Conservation (phyloP, 148 eudicot species). For the Chenopodium berlandieri region DNA sequence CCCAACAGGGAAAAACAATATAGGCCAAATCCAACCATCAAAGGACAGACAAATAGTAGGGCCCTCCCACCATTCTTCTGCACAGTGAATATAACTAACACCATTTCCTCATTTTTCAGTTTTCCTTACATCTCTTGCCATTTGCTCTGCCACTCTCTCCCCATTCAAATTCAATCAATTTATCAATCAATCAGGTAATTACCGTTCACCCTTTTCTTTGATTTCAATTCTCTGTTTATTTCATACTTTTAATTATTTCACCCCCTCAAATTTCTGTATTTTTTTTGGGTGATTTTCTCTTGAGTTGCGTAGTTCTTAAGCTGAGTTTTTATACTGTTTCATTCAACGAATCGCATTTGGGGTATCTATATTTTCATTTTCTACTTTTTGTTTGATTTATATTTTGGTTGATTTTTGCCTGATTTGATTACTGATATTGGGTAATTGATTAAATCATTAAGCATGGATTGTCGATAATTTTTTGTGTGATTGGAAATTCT, state of each 20-base stretch:
- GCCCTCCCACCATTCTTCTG: not conserved
- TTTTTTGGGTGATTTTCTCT: not conserved
- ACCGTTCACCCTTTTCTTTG: not conserved
- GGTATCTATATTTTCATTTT: not conserved
- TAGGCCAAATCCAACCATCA: not conserved
- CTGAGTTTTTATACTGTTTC: not conserved
- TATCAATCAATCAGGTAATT: too few species aligned
- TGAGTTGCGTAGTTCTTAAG: constrained; percentile 8
- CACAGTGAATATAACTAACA: not conserved
- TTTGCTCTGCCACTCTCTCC: not conserved
- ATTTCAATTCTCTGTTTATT: not conserved
- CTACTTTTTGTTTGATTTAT: not conserved
- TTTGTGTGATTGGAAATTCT: not conserved
- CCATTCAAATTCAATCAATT: not conserved
- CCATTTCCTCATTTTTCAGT: not conserved
- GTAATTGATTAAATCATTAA: not conserved
- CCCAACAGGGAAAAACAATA: not conserved
- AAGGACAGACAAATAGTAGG: not conserved
- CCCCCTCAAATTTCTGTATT: not conserved
- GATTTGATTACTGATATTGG: not conserved
- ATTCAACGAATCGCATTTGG: not conserved
- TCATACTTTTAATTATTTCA: not conserved
- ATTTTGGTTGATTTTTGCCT: not conserved
- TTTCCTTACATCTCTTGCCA: not conserved
- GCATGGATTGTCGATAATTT: not conserved